Evolutionary conservation across 768 basidiomycete species (phyloP), one percentile per base, ranked within the genome.

Genomic region (Boletus rubropictus): DNA sequence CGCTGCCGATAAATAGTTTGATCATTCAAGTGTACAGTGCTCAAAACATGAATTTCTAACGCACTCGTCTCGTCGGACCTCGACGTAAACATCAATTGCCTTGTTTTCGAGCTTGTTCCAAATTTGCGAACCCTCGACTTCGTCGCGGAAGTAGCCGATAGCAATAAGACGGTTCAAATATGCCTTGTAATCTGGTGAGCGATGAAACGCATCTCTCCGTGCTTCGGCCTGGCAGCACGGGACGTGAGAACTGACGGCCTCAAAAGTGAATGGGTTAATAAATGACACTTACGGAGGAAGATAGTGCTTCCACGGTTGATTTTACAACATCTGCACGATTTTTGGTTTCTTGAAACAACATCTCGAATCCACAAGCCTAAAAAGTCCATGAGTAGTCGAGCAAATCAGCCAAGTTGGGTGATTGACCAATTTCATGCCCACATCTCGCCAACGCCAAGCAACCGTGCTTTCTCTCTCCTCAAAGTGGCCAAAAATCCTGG

Each of bases 311-410:
- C 27, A 64, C 51, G 3, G 69, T 62, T 59, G 36, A 54, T 40
- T 63, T 69, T 17, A 68, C 52, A 10, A 53, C 61, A 33, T 73
- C 72, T 47, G 69, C 67, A 34, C 79, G 78, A 39, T 76, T 71
- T 65, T 86, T 84, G 49, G 79, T 85, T 61, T 92, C 92, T 62
- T 88, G 84, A 62, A 88, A 97, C 33, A 96, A 76, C 77, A 98
- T 99, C 70, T 99, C 96, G 52, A 97, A 97, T 1, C 96, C 96
- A 52, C 90, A 90, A 2, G 92, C 84, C 86, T 94, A 59, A 7
- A 37, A 41, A 20, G 9, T 34, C 7, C n/a, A 32, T 56, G 39
- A 43, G 35, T 6, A 7, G 17, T 9, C 17, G 15, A 36, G 18
- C 7, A 18, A 21, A 44, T 27, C 34, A 5, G 12, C 3, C 39